Evolutionary conservation across 2,329 filamentous ascomycete genomes (phyloP).

Genomic region (Aspergillus glaucus): DNA sequence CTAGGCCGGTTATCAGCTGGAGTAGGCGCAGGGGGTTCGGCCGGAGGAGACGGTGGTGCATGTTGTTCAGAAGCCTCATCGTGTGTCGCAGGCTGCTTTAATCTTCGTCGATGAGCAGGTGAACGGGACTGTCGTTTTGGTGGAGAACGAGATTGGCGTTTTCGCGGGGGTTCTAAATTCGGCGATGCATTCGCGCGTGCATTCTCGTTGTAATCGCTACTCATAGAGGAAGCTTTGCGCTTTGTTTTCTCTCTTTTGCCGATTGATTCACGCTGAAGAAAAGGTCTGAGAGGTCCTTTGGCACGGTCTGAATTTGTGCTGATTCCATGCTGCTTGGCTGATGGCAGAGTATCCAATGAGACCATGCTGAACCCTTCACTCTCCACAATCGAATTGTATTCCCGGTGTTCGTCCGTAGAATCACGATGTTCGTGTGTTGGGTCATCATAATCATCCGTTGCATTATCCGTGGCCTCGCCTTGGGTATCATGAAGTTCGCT

Average conservation of each 20-base stretch:
- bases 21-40: slow-evolving; percentile 1
- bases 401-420: slow-evolving; percentile 38
- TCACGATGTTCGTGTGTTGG: too few species aligned
- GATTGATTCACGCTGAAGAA: slow-evolving; percentile 22
- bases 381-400: slow-evolving; percentile 51
- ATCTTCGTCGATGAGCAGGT: neutral
- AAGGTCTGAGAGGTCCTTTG: slow-evolving; percentile 21
- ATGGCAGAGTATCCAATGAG: slow-evolving; percentile 49
- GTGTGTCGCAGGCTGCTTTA: neutral
- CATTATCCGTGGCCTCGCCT: slow-evolving; percentile 19
- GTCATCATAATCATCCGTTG: slow-evolving; percentile 27
- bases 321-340: slow-evolving; percentile 39
- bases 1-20: neutral
- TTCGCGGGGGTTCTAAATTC: slow-evolving; percentile 3
- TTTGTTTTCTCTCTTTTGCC: slow-evolving; percentile 18
- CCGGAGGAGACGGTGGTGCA: neutral
- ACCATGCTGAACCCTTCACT: slow-evolving; percentile 56
- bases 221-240: slow-evolving; percentile 19
- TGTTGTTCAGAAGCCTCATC: neutral
- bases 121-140: neutral
- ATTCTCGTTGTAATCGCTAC: slow-evolving; percentile 11
- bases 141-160: neutral
- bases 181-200: slow-evolving; percentile 9
- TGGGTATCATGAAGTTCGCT: slow-evolving; percentile 2
- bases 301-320: slow-evolving; percentile 24